Evolutionary conservation across 1,139 yeast species (phyloP).

Genomic region (Yamadazyma triangularis): DNA sequence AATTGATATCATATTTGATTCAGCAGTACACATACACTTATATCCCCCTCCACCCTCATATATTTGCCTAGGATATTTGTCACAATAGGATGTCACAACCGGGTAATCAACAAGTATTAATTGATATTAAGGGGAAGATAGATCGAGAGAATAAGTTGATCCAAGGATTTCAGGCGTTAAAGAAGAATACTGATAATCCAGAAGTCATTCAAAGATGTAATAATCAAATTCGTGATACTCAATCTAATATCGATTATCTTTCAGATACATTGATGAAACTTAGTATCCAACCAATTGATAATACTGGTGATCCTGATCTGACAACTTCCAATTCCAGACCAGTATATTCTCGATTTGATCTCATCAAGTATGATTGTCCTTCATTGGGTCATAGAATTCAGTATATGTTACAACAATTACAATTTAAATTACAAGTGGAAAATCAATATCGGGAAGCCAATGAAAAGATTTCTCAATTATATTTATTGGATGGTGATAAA

Average conservation of each 20-base stretch:
- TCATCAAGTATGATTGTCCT: slow-evolving; percentile 89
- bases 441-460: slow-evolving; percentile 90
- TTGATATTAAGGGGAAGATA: slow-evolving; percentile 75
- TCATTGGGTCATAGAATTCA: slow-evolving; percentile 94
- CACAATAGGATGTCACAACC: too few species aligned
- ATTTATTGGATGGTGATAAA: slow-evolving; percentile 87
- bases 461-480: slow-evolving; percentile 79
- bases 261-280: slow-evolving; percentile 72
- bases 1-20: too few species aligned
- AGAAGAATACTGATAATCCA: slow-evolving; percentile 71
- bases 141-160: slow-evolving; percentile 85
- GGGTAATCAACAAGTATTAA: slow-evolving; percentile 34
- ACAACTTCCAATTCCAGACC: slow-evolving; percentile 24
- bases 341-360: slow-evolving; percentile 64
- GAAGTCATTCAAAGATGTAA: slow-evolving; percentile 89
- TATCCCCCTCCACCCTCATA: too few species aligned
- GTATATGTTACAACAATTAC: slow-evolving; percentile 90
- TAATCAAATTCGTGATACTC: slow-evolving; percentile 86
- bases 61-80: too few species aligned
- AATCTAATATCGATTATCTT: slow-evolving; percentile 82
- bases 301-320: not conserved
- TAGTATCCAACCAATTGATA: slow-evolving; percentile 26
- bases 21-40: too few species aligned
- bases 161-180: slow-evolving; percentile 78
- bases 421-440: slow-evolving; percentile 89